Conservation (phyloP, 2,329 filamentous ascomycete species). For the Trichoderma pleuroti region DNA sequence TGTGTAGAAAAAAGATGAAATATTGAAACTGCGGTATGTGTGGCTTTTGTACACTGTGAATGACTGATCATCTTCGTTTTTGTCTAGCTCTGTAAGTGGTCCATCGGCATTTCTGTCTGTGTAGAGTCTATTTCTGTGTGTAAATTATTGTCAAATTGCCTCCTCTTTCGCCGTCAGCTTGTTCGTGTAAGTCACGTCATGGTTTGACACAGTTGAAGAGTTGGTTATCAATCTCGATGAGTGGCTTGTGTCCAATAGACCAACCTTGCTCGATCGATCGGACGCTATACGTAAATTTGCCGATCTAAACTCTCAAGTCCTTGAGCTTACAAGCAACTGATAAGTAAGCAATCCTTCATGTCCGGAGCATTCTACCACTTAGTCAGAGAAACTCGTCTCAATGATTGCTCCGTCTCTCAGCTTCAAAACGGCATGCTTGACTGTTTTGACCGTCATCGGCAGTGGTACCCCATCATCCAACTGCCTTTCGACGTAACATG, state of each 20-base stretch:
- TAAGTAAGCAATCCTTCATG: not conserved
- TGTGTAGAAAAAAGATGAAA: not conserved
- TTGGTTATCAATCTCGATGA: not conserved
- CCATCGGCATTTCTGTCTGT: not conserved
- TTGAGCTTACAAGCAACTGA: not conserved
- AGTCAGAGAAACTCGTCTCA: not conserved
- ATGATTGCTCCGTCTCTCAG: not conserved
- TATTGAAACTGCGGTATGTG: not conserved
- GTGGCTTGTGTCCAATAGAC: not conserved
- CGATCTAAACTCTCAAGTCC: not conserved
- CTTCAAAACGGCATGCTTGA: not conserved
- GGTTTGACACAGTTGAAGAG: not conserved
- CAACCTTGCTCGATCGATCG: not conserved
- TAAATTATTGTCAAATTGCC: not conserved
- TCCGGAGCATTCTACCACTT: not conserved
- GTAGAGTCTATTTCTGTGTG: not conserved
- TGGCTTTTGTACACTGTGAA: not conserved
- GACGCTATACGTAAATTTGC: not conserved
- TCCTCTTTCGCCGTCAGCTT: not conserved
- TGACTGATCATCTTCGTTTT: not conserved
- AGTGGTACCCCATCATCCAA: not conserved
- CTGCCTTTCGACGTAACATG: not conserved
- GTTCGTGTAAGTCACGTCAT: not conserved
- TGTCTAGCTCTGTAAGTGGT: not conserved
- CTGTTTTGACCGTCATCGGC: not conserved